Conservation (phyloP, 2,329 filamentous ascomycete species). For the Botryotinia globosa region DNA sequence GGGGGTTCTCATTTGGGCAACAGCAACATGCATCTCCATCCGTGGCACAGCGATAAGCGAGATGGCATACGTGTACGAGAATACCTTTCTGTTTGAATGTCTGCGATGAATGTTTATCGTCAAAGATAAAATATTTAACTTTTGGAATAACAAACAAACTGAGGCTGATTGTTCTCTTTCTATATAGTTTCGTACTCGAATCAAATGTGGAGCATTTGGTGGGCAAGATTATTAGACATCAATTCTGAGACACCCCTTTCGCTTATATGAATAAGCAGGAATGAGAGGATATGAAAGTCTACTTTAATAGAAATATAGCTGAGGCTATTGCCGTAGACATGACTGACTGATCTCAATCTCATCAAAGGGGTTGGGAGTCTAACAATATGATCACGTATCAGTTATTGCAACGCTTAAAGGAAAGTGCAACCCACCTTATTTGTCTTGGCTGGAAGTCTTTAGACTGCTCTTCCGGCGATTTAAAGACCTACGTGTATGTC, state of each 20-base stretch:
- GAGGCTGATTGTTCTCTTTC: background rate
- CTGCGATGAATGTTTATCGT: background rate
- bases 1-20: background rate
- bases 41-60: background rate
- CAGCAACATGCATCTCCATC: background rate
- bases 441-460: background rate
- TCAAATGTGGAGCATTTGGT: background rate
- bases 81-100: background rate
- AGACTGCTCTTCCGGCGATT: background rate
- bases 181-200: background rate
- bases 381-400: too few relatives aligned
- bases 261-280: background rate
- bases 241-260: background rate
- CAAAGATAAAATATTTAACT: background rate
- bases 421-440: background rate
- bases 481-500: background rate
- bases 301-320: background rate
- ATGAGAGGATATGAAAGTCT: background rate
- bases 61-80: background rate
- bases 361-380: background rate
- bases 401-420: background rate
- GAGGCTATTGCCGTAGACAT: background rate
- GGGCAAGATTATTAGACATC: background rate
- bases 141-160: background rate
- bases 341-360: background rate